Conservation (phyloP, 768 basidiomycete genomes). For the Suillus discolor region DNA sequence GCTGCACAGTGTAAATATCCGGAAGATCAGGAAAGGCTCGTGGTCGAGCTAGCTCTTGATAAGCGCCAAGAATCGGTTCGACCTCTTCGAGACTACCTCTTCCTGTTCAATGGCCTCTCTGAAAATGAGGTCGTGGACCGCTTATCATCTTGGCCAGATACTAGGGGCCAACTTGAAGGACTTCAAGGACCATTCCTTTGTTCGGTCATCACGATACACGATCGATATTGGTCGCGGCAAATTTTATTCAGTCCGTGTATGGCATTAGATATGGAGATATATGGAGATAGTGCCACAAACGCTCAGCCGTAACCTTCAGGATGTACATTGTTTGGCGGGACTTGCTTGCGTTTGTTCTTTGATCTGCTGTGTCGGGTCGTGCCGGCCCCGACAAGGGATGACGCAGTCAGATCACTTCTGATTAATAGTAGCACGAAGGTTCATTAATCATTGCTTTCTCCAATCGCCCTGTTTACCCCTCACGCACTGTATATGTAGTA, state of each 20-base stretch:
- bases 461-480: too few relatives aligned
- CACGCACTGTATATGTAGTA: too few relatives aligned
- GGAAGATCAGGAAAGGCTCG: not conserved
- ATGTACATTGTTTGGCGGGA: not conserved
- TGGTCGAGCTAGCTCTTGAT: not conserved
- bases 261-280: conserved; percentile 1
- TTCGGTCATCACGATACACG: not conserved
- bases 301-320: not conserved
- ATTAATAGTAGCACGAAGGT: too few relatives aligned
- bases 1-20: not conserved
- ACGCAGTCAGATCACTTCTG: too few relatives aligned
- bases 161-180: not conserved
- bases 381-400: too few relatives aligned
- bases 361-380: too few relatives aligned
- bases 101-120: not conserved
- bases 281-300: not conserved
- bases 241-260: not conserved
- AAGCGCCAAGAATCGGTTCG: not conserved
- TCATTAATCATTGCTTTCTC: too few relatives aligned
- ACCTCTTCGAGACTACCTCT: conserved; percentile 4
- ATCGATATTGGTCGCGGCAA: not conserved
- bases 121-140: not conserved
- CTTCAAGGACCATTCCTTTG: not conserved
- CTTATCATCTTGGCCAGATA: not conserved
- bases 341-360: too few relatives aligned